Evolutionary conservation across 148 eudicot species (phyloP).

Genomic region (Rheum nobile): DNA sequence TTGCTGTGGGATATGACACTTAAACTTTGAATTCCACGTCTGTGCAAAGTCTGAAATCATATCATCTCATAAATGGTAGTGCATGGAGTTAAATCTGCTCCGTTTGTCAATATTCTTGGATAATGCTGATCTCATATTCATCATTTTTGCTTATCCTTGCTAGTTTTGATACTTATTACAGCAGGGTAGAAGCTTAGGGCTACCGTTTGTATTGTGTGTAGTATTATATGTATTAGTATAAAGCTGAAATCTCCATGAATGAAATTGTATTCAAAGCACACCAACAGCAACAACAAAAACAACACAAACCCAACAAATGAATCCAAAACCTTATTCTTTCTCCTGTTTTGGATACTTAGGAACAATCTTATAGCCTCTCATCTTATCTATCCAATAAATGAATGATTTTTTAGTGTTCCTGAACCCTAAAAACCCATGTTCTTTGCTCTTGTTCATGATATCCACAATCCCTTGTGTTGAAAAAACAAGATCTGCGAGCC

Average conservation of each 20-base stretch:
- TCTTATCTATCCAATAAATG: constrained; percentile 33
- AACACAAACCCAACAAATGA: neutral
- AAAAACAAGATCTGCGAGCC: constrained; percentile 14
- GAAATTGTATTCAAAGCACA: neutral
- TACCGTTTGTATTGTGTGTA: neutral
- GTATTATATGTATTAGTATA: neutral
- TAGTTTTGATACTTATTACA: neutral
- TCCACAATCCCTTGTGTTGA: constrained; percentile 7
- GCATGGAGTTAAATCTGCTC: neutral
- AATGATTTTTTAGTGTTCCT: constrained; percentile 30
- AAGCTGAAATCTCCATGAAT: neutral
- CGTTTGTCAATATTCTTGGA: neutral
- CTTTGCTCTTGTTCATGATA: constrained; percentile 39
- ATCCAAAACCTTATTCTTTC: neutral
- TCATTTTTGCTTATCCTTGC: neutral
- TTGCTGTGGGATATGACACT: neutral
- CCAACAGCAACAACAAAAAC: neutral
- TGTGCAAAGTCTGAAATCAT: neutral
- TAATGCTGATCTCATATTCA: neutral
- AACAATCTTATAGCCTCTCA: constrained; percentile 27
- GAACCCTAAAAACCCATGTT: constrained; percentile 35
- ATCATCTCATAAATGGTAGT: neutral
- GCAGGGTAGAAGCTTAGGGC: neutral
- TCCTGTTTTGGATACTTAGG: constrained; percentile 7
- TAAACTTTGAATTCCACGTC: neutral